phyloP scores from a whole-genome alignment of 179 eudicot species.

The Dionaea muscipula region DNA sequence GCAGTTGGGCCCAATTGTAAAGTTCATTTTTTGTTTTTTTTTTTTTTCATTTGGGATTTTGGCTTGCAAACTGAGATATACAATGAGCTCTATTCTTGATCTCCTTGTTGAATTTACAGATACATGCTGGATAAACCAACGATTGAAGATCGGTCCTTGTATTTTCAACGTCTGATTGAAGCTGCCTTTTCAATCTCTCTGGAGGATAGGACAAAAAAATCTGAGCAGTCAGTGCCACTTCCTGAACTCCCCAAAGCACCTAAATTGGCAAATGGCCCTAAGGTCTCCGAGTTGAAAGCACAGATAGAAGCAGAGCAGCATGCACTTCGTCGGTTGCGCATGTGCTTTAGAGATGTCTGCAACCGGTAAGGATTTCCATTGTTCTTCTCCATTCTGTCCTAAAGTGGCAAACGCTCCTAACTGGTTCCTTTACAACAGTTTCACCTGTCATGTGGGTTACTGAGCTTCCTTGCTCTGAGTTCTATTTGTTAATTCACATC shows the following conservation, averaged over 20 bases:
- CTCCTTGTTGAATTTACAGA: slow-evolving; percentile 35
- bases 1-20: too few relatives aligned
- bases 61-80: not conserved
- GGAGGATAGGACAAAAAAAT: slow-evolving; percentile 29
- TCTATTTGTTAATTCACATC: not conserved
- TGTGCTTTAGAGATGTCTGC: slow-evolving; percentile 98
- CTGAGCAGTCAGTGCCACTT: slow-evolving; percentile 29
- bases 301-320: slow-evolving; percentile 96
- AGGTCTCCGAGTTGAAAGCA: slow-evolving; percentile 78
- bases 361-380: slow-evolving; percentile 50
- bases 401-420: too few relatives aligned
- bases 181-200: slow-evolving; percentile 65
- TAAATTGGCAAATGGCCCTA: slow-evolving; percentile 63
- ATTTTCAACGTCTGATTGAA: slow-evolving; percentile 68
- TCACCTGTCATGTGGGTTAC: too few relatives aligned
- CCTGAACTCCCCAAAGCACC: slow-evolving; percentile 93
- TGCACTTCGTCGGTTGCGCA: slow-evolving; percentile 88
- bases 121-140: slow-evolving; percentile 55
- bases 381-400: not conserved
- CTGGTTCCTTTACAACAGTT: too few relatives aligned
- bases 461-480: not conserved
- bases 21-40: too few relatives aligned
- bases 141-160: slow-evolving; percentile 62
- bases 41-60: not conserved
- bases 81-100: not conserved